These are phyloP conservation scores for Candida awuae DNA, from an alignment of 805 yeast genomes.

Conservation along the genomic window DNA sequence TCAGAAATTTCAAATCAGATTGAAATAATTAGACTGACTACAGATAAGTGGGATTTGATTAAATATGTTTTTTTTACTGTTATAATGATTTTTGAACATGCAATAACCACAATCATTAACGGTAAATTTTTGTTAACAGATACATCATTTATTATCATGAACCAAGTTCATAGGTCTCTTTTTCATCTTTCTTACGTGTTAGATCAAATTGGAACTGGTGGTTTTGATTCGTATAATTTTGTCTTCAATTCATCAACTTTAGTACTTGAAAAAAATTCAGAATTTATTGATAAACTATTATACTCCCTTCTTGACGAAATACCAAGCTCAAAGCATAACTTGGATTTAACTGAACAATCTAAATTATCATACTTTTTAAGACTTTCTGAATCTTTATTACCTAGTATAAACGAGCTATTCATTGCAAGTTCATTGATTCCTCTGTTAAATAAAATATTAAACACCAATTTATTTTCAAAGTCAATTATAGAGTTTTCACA, in stretches of 20 bases:
- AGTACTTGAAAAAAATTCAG: conserved; percentile 22
- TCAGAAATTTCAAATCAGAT: conserved; percentile 2
- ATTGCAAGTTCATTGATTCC: conserved; percentile 23
- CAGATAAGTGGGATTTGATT: conserved; percentile 20
- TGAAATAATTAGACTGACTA: neutral
- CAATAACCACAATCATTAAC: conserved; percentile 23
- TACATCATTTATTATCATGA: neutral
- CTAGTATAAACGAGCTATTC: conserved; percentile 29
- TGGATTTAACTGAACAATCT: conserved; percentile 27
- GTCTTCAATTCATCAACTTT: conserved; percentile 36
- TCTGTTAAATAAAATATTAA: conserved; percentile 19
- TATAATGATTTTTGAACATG: conserved; percentile 44
- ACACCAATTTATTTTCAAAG: conserved; percentile 17
- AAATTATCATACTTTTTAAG: conserved; percentile 41
- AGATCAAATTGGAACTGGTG: conserved; percentile 52
- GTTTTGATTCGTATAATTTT: conserved; percentile 56
- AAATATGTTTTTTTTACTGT: conserved; percentile 37
- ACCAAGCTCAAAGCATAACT: conserved; percentile 20
- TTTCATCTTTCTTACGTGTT: conserved; percentile 41
- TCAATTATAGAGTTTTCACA: conserved; percentile 52
- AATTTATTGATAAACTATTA: conserved; percentile 21
- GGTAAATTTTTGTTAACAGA: conserved; percentile 14
- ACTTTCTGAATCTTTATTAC: conserved; percentile 37
- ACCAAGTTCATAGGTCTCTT: conserved; percentile 28
- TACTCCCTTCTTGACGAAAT: conserved; percentile 10